A percentile compares a stretch with the other conserved stretches of the same genome.
Evolutionary conservation across 768 basidiomycete species (phyloP).

Genomic region (Tremella mesenterica): DNA sequence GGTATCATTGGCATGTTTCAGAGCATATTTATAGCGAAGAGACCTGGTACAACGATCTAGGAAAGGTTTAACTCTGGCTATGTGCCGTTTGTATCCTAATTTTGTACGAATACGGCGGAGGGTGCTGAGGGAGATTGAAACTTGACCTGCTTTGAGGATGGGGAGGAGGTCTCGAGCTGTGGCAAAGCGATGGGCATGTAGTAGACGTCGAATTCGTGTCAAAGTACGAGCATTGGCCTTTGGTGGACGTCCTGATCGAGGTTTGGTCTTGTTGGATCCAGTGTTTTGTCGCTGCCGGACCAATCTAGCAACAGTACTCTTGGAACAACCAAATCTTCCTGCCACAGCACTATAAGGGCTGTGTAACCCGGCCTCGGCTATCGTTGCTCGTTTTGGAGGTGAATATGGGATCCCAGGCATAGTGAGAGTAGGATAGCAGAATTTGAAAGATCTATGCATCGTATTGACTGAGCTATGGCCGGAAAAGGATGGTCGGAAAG

Average conservation of each 20-base stretch:
- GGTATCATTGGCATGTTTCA: not conserved
- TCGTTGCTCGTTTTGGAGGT: slow-evolving; percentile 2
- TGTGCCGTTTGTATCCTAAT: not conserved
- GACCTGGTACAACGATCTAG: not conserved
- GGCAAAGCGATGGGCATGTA: not conserved
- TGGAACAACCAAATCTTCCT: slow-evolving; percentile 1
- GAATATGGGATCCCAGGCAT: not conserved
- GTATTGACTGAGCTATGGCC: too few species aligned
- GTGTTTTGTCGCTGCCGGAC: not conserved
- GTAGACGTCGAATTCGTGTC: not conserved
- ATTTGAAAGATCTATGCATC: too few species aligned
- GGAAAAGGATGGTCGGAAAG: too few species aligned
- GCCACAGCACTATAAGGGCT: slow-evolving; percentile 2
- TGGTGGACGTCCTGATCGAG: slow-evolving; percentile 1
- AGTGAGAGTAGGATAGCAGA: too few species aligned
- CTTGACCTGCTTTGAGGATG: not conserved
- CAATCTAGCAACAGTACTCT: slow-evolving; percentile 1
- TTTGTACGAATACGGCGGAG: not conserved
- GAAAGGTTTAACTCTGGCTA: slow-evolving; percentile 5
- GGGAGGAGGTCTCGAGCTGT: not conserved
- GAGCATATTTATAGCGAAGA: not conserved
- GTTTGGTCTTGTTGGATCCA: not conserved
- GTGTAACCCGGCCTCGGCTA: slow-evolving; percentile 1
- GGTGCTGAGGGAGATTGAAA: not conserved
- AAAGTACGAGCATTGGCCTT: not conserved